Base-by-base conservation (phyloP, 2,329 filamentous ascomycete genomes). In the Exophiala alcalophila region DNA sequence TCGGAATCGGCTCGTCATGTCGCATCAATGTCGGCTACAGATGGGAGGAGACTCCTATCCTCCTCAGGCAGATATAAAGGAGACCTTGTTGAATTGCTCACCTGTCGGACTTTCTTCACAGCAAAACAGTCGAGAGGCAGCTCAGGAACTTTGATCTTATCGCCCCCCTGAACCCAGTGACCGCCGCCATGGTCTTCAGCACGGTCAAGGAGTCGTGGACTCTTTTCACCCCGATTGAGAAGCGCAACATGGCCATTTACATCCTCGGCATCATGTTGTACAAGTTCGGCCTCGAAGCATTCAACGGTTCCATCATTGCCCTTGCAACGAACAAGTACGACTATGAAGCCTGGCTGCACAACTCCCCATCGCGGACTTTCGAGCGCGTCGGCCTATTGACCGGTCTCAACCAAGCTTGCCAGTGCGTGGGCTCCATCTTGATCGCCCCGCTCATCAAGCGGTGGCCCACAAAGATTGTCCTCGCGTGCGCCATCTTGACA, bases 251-350 rank as follows among this genome's bases (percentile, higher is more conserved):
- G 33, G 57, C 60, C 32, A 61, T 71, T 40, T 74, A 75, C 56
- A 71, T 73, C 34, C 49, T 60, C 5, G 72, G 71, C 4, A 73
- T 74, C 44, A 74, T 74, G 68, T 58, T 72, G 29, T 74, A 74
- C 61, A 74, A 74, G 52, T 72, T 75, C 44, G 71, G 70, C 18
- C 62, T 73, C 9, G 70, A 73, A 53, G 70, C 69, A 7, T 74
- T 74, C 60, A 73, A 71, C 53, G 71, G 71, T 1, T 73, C 70
- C 21, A 65, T 75, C 49, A 66, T 69, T 25, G 68, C 69, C 8
- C 61, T 73, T 2, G 70, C 70, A 8, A 73, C 68, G 3, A 74
- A 74, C 50, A 63, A 71, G 36, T 74, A 73, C 57, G 70, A 72
- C 56, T 67, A 66, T 51, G 67, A 71, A 15, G 62, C 67, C 24